Conservation (phyloP, 176 grass and related monocot genomes). For the Eragrostis nindensis region DNA sequence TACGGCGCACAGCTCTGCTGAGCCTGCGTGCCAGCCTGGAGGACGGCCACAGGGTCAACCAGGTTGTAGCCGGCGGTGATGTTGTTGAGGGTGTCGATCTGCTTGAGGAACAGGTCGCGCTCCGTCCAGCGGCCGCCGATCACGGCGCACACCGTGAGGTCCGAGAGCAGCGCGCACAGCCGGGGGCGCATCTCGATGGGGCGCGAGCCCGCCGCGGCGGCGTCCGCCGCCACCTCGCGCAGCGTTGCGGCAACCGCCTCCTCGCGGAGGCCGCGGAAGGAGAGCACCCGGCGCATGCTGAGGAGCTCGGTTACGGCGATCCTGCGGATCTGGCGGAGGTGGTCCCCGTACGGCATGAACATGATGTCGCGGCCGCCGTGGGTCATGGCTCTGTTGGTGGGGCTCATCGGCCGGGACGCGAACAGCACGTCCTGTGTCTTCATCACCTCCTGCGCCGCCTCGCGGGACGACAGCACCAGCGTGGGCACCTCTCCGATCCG, state of each 20-base stretch:
- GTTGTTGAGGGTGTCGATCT: not conserved
- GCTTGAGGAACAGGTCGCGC: slow-evolving; percentile 13
- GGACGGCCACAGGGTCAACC: slow-evolving; percentile 46
- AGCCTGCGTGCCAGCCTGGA: slow-evolving; percentile 25
- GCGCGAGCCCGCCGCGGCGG: not conserved
- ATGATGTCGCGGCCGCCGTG: slow-evolving; percentile 41
- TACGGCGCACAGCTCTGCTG: slow-evolving; percentile 14
- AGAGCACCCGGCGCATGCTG: slow-evolving; percentile 37
- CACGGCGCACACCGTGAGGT: slow-evolving; percentile 28
- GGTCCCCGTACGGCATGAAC: slow-evolving; percentile 41
- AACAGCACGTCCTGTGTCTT: slow-evolving; percentile 46
- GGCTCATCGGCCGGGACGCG: slow-evolving; percentile 30
- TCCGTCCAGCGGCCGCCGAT: slow-evolving; percentile 42
- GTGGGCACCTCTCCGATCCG: not conserved
- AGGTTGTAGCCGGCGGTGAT: slow-evolving; percentile 29
- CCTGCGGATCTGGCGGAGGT: slow-evolving; percentile 54
- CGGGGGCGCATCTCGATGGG: slow-evolving; percentile 40
- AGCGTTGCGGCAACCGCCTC: slow-evolving; percentile 37
- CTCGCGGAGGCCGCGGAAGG: slow-evolving; percentile 40
- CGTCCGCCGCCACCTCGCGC: not conserved
- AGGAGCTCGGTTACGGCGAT: slow-evolving; percentile 45
- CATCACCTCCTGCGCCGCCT: slow-evolving; percentile 47
- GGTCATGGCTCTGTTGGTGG: slow-evolving; percentile 7
- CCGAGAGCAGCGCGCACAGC: slow-evolving; percentile 11
- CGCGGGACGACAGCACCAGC: slow-evolving; percentile 46